Base-by-base conservation (phyloP, 1,284 basidiomycete species). In the Naganishia albida region DNA sequence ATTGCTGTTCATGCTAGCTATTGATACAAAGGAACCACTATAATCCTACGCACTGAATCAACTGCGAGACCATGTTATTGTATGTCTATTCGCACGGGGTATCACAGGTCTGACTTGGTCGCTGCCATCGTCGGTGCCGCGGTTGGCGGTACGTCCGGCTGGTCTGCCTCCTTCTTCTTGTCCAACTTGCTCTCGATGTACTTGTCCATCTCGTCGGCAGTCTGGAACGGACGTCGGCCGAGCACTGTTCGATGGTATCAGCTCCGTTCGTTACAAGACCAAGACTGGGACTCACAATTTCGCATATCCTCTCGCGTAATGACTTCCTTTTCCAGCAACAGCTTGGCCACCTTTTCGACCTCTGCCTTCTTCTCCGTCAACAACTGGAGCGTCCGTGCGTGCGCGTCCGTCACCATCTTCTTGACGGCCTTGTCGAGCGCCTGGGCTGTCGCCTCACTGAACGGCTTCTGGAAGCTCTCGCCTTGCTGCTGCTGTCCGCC, bases 361-460 rank as follows among this genome's bases (percentile, higher is more conserved):
- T 94, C 89, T 25, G 84, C 88, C 69, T 86, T 86, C 78, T 96
- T 90, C 71, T 89, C 84, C 1, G 84, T 90, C 64, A 99, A 81
- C 13, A 99, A 83, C 54, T 89, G 84, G 23, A 85, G 89, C 48
- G 94, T 98, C 62, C 94, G 86, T 69, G 85, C 81, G 77, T 99
- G 93, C 1, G 93, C 93, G 66, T 85, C 84, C 83, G 85, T 86
- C 71, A 99, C 92, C 91, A 99, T 94, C 83, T 92, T 94, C 75
- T 93, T 88, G 18, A 99, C 94, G 18, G 60, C 91, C 26, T 80
- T 80, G 76, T 99, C 95, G 18, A 99, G 82, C 82, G 93, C 89
- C 81, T 98, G 90, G 1, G 90, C 91, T 0, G 95, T 99, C 78
- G 90, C 90, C 84, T 99, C 95, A 70, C 90, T 93, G 83, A 97